phyloP scores from a whole-genome alignment of 306 rosid species.

The Carpinus viminea region DNA sequence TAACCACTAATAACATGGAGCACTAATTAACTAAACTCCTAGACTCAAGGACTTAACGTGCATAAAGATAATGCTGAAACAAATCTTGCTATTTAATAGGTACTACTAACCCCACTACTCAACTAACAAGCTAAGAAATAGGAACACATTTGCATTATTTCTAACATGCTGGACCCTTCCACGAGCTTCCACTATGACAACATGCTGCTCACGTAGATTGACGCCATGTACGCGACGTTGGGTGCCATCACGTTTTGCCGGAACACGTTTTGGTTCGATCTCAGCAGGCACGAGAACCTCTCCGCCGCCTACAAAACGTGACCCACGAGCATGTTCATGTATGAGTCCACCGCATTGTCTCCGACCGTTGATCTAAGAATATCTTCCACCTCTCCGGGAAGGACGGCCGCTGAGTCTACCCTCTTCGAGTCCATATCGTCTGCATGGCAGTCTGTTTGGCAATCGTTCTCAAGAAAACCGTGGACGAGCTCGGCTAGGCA shows the following conservation, averaged over 20 bases:
- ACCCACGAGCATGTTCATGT: slow-evolving; percentile 29
- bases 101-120: no score
- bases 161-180: no score
- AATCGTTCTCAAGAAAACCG: slow-evolving; percentile 45
- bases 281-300: slow-evolving; percentile 22
- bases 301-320: slow-evolving; percentile 55
- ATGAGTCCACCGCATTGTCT: slow-evolving; percentile 36
- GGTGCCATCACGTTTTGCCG: slow-evolving; percentile 57
- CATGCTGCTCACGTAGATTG: no score
- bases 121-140: no score
- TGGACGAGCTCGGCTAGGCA: slow-evolving; percentile 73
- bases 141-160: no score
- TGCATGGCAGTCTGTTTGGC: neutral
- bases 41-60: no score
- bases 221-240: no score
- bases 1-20: no score
- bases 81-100: no score
- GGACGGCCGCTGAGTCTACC: slow-evolving; percentile 43
- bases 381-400: slow-evolving; percentile 31
- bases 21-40: no score
- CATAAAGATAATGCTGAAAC: no score
- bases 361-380: neutral
- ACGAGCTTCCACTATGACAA: no score
- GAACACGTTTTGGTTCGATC: slow-evolving; percentile 23
- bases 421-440: slow-evolving; percentile 50